Evolutionary conservation across 2,329 filamentous ascomycete species (phyloP).

Genomic region (Ophioceras dolichostomum): DNA sequence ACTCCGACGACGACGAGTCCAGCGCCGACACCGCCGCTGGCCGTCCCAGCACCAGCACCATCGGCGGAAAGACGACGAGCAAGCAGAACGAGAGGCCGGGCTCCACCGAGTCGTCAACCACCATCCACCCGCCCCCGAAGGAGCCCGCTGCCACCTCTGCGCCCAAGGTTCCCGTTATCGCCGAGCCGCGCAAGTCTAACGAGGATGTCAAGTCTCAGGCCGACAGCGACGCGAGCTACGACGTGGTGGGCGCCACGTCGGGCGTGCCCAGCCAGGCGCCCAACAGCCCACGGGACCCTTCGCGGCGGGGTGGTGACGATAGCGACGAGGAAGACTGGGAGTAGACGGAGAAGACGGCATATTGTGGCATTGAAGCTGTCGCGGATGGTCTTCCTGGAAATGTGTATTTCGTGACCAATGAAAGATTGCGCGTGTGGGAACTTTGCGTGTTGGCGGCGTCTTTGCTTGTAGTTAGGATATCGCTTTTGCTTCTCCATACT

Average conservation of each 20-base stretch:
- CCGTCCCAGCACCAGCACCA: neutral
- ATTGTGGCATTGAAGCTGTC: no score
- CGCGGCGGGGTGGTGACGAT: conserved; percentile 33
- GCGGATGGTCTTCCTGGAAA: no score
- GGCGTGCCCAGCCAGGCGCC: conserved; percentile 69
- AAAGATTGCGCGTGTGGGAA: no score
- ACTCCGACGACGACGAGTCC: conserved; percentile 21
- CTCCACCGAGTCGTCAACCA: conserved; percentile 46
- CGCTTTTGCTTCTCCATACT: no score
- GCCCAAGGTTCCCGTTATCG: conserved; percentile 39
- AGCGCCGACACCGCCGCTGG: neutral
- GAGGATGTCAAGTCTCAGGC: conserved; percentile 74
- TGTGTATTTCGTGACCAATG: no score
- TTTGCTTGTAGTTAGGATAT: no score
- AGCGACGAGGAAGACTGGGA: conserved; percentile 72
- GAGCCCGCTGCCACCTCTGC: conserved; percentile 15
- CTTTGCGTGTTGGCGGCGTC: no score
- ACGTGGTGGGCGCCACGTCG: conserved; percentile 71
- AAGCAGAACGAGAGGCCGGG: conserved; percentile 21
- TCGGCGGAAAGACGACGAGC: neutral
- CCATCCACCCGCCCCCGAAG: conserved; percentile 38
- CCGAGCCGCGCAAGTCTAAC: conserved; percentile 60
- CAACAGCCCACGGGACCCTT: conserved; percentile 45
- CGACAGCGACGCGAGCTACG: conserved; percentile 92
- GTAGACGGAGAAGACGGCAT: no score